phyloP scores from a whole-genome alignment of 73 alveolate species.

The Tetrahymena malaccensis region DNA sequence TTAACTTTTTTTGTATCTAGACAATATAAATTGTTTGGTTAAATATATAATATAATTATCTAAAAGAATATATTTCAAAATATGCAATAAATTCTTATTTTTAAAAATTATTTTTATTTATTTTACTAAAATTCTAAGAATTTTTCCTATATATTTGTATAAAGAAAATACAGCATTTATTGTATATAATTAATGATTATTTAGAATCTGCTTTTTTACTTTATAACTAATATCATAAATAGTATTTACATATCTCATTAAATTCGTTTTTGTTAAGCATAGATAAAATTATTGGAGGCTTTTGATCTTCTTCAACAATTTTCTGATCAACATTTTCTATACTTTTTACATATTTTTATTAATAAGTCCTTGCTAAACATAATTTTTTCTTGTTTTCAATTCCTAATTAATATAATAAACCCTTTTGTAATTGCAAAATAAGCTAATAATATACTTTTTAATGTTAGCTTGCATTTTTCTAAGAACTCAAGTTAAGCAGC shows the following conservation, averaged over 20 bases:
- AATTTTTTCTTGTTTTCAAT: background rate
- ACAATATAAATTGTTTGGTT: no score
- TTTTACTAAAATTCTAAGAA: no score
- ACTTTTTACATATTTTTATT: background rate
- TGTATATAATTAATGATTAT: no score
- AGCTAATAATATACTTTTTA: background rate
- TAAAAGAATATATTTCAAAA: no score
- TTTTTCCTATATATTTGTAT: no score
- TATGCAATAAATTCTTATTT: no score
- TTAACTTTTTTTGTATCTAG: no score
- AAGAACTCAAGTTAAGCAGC: background rate
- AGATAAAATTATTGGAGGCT: background rate
- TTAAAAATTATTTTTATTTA: no score
- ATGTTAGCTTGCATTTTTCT: background rate
- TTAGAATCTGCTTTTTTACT: no score
- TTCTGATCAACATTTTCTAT: background rate
- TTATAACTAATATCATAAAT: background rate
- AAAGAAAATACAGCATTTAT: no score
- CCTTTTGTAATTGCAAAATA: background rate
- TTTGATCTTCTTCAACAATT: background rate
- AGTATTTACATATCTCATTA: background rate
- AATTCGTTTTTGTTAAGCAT: background rate
- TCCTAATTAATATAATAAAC: background rate
- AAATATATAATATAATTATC: no score
- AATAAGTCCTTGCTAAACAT: background rate